A percentile compares a stretch with the other conserved stretches of the same genome.
Evolutionary conservation across 2,329 filamentous ascomycete genomes (phyloP).

Genomic region (Calonectria pauciramosa): DNA sequence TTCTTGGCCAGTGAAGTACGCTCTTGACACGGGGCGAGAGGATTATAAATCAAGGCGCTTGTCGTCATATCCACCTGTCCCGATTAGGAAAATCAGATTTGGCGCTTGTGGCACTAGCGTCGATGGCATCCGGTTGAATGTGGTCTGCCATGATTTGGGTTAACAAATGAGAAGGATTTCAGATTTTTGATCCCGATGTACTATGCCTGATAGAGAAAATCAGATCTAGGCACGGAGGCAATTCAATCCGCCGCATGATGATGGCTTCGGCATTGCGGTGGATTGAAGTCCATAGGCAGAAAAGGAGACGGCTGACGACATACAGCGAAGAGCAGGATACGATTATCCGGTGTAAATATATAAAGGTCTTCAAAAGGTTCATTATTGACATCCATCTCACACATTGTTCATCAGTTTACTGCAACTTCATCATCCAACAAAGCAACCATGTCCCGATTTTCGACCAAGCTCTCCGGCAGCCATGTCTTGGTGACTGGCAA

Average conservation of each 20-base stretch:
- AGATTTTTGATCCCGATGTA: not conserved
- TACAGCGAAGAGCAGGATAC: not conserved
- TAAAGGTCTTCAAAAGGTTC: not conserved
- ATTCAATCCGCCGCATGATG: not conserved
- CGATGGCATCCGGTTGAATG: not conserved
- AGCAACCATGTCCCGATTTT: slow-evolving; percentile 25
- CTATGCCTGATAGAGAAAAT: slow-evolving; percentile 6
- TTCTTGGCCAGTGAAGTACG: slow-evolving; percentile 10
- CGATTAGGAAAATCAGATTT: slow-evolving; percentile 31
- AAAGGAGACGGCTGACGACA: not conserved
- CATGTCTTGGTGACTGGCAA: slow-evolving; percentile 29
- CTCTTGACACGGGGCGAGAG: not conserved
- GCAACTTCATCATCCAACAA: not conserved
- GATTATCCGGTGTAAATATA: not conserved
- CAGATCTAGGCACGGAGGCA: not conserved
- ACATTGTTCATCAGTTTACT: not conserved
- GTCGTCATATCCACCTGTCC: not conserved
- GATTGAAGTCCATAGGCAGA: not conserved
- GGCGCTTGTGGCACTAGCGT: not conserved
- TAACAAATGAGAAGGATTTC: no score
- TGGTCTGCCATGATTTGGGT: not conserved
- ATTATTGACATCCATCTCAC: not conserved
- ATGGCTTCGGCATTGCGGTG: not conserved
- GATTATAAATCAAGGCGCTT: not conserved
- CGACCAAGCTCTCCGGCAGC: slow-evolving; percentile 29